Percentiles rank a stretch among this genome's conserved stretches.
Evolutionary conservation across 768 basidiomycete genomes (phyloP).

Genomic region (Trametes meyenii): DNA sequence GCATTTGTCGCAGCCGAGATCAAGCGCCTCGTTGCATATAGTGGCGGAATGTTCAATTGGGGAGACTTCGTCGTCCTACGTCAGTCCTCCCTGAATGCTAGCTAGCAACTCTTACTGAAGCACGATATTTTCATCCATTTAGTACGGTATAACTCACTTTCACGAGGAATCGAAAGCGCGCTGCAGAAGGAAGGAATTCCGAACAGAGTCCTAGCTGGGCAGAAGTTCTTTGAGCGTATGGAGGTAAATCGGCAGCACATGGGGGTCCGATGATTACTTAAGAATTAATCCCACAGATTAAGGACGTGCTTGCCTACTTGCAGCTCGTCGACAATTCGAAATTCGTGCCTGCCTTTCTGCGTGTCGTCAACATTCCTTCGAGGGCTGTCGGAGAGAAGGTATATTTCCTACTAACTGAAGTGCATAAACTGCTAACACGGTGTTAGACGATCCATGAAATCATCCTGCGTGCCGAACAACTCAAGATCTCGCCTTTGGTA

Average conservation of each 20-base stretch:
- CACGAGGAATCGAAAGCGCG: slow-evolving; percentile 72
- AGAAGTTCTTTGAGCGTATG: slow-evolving; percentile 84
- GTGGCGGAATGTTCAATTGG: slow-evolving; percentile 71
- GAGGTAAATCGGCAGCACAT: slow-evolving; percentile 49
- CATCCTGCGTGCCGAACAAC: slow-evolving; percentile 50
- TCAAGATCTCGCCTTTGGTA: slow-evolving; percentile 56
- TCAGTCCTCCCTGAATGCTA: slow-evolving; percentile 39
- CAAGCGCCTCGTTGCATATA: slow-evolving; percentile 71
- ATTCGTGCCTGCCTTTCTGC: slow-evolving; percentile 65
- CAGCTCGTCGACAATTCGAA: slow-evolving; percentile 79
- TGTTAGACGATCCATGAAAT: slow-evolving; percentile 65
- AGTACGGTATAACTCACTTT: slow-evolving; percentile 85
- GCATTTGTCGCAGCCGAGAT: slow-evolving; percentile 76
- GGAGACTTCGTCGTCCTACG: slow-evolving; percentile 85
- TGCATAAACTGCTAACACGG: not conserved
- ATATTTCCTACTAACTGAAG: not conserved
- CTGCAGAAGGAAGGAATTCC: slow-evolving; percentile 83
- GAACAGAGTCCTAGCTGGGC: slow-evolving; percentile 72
- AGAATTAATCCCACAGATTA: slow-evolving; percentile 50
- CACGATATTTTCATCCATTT: not conserved
- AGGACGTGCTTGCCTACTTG: slow-evolving; percentile 80
- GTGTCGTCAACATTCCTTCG: slow-evolving; percentile 73
- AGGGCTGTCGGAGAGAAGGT: slow-evolving; percentile 83
- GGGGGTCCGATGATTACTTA: not conserved
- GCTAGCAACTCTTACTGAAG: not conserved